Conservation (phyloP, 164 flowering plant genomes). For the Dillenia turbinata region DNA sequence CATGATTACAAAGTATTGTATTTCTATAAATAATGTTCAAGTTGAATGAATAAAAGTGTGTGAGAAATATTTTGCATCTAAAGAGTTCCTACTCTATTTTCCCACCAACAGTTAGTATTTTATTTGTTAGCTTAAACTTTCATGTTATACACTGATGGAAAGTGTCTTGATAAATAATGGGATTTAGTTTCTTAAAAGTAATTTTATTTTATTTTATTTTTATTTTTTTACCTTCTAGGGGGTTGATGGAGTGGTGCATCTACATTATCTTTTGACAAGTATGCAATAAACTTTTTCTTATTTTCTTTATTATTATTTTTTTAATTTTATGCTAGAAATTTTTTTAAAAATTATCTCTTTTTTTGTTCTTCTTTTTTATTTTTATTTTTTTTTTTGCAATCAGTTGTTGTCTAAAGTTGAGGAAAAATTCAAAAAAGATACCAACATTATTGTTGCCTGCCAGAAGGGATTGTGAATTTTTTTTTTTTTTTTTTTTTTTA, state of each 20-base stretch:
- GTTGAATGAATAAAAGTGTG: too few species aligned
- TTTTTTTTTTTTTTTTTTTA: conserved; percentile 1
- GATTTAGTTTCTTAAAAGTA: neutral
- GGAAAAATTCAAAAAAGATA: conserved; percentile 66
- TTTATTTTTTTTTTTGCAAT: conserved; percentile 24
- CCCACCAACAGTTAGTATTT: too few species aligned
- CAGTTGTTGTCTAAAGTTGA: conserved; percentile 64
- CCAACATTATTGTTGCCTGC: conserved; percentile 89
- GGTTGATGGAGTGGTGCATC: conserved; percentile 99
- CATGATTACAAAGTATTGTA: too few species aligned
- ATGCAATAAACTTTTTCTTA: conserved; percentile 13
- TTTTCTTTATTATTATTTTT: neutral
- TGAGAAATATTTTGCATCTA: too few species aligned
- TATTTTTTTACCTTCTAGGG: conserved; percentile 20
- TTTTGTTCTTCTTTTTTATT: neutral
- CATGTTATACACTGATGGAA: too few species aligned
- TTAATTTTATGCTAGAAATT: neutral
- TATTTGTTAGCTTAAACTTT: too few species aligned
- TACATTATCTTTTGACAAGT: conserved; percentile 63
- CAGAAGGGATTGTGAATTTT: conserved; percentile 92
- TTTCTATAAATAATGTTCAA: too few species aligned
- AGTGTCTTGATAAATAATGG: neutral
- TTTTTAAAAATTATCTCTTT: neutral
- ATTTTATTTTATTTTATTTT: too few species aligned
- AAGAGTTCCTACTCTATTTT: too few species aligned